Evolutionary conservation across 2,329 filamentous ascomycete genomes (phyloP).

Genomic region (Amauroascus niger): DNA sequence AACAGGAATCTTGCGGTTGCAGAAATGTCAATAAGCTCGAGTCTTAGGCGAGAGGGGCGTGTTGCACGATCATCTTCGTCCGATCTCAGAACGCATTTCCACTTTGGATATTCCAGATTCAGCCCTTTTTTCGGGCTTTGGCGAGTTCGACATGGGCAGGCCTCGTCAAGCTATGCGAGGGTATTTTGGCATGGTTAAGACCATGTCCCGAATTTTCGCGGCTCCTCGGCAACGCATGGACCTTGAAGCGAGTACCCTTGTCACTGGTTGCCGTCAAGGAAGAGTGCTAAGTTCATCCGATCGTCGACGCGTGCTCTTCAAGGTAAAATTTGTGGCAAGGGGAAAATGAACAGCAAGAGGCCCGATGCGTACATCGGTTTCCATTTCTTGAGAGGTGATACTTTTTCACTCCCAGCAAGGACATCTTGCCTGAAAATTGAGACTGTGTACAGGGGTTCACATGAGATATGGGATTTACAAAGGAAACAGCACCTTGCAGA

Average conservation of each 20-base stretch:
- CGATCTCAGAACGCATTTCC: background rate
- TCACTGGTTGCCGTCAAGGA: background rate
- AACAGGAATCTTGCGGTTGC: too few species aligned
- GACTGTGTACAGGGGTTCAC: background rate
- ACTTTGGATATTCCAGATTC: background rate
- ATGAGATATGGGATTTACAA: too few species aligned
- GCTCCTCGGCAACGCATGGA: background rate
- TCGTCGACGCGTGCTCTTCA: too few species aligned
- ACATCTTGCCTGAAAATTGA: too few species aligned
- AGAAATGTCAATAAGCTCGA: too few species aligned
- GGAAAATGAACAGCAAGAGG: too few species aligned
- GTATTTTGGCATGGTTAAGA: background rate
- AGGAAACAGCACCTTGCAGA: too few species aligned
- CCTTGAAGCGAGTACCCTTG: background rate
- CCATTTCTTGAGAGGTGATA: too few species aligned
- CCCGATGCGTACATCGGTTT: too few species aligned
- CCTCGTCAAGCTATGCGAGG: background rate
- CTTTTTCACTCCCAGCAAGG: too few species aligned
- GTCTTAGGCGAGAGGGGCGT: background rate
- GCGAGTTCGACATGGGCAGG: background rate
- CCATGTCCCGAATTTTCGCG: background rate
- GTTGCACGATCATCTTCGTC: background rate
- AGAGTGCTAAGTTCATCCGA: background rate
- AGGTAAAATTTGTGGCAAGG: too few species aligned
- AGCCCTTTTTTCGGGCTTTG: background rate